phyloP scores from a whole-genome alignment of 176 grass and related monocot genomes.

The Carex kokanica region DNA sequence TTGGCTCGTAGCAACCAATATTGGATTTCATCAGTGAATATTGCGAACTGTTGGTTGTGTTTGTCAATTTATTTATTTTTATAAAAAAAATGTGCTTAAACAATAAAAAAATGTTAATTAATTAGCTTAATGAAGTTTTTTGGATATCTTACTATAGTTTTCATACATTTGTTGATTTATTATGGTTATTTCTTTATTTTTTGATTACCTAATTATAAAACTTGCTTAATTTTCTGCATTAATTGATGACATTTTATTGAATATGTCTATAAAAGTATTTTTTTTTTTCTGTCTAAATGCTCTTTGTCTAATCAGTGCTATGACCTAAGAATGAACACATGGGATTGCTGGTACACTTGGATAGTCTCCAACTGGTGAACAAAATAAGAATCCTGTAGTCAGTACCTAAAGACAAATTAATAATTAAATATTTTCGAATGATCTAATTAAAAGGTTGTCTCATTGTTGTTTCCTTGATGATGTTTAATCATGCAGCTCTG shows the following conservation, averaged over 20 bases:
- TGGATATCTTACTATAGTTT: background rate
- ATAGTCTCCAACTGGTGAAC: too few species aligned
- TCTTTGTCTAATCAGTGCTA: background rate
- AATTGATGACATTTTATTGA: background rate
- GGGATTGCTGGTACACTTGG: background rate
- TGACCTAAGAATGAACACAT: background rate
- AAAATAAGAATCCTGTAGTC: background rate
- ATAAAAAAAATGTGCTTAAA: background rate
- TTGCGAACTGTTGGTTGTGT: background rate
- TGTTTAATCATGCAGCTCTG: slow-evolving; percentile 50
- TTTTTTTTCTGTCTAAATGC: background rate
- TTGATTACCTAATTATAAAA: background rate
- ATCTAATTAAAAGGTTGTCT: background rate
- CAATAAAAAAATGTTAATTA: background rate
- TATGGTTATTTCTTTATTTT: background rate
- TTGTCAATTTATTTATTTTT: background rate
- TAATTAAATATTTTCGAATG: background rate
- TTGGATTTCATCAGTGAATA: background rate
- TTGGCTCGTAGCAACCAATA: background rate
- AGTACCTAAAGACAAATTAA: background rate
- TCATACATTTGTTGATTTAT: background rate
- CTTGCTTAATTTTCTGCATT: background rate
- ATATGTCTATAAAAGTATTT: background rate
- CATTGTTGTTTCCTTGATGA: slow-evolving; percentile 22
- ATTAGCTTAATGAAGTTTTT: background rate